Conservation (phyloP, 495 filamentous ascomycete genomes). For the Talaromyces ruber region DNA sequence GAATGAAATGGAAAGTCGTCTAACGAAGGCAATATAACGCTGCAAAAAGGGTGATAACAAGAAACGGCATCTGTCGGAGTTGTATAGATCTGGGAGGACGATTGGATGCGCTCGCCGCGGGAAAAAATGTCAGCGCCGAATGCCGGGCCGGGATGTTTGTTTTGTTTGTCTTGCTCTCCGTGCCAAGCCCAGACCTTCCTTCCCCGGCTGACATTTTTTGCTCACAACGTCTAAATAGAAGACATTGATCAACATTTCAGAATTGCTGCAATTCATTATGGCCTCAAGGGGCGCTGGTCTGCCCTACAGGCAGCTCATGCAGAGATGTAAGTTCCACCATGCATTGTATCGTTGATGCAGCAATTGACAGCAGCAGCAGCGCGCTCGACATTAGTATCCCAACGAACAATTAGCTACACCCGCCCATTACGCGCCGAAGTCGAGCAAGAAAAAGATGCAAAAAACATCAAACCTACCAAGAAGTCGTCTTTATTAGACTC, state of each 20-base stretch:
- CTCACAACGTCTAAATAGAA: neutral
- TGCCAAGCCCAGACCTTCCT: neutral
- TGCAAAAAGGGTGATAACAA: neutral
- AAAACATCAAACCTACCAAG: conserved; percentile 4
- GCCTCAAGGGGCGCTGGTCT: conserved; percentile 31
- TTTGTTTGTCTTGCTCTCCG: neutral
- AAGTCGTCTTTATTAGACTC: conserved; percentile 19
- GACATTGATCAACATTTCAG: neutral
- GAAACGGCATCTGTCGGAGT: neutral
- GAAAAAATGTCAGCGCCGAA: neutral
- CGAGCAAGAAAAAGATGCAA: conserved; percentile 14
- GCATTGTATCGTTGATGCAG: neutral
- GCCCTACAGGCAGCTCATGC: conserved; percentile 32
- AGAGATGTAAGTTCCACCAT: conserved; percentile 23
- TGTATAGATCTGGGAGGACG: neutral
- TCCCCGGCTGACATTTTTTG: neutral
- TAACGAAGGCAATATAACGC: neutral
- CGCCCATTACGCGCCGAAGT: conserved; percentile 21
- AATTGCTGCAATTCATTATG: conserved; percentile 14
- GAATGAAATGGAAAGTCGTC: neutral
- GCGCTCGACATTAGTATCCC: conserved; percentile 21
- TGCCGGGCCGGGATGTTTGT: neutral
- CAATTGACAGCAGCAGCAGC: conserved; percentile 5
- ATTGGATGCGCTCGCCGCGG: neutral
- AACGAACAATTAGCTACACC: conserved; percentile 31